A percentile compares a stretch with the other conserved stretches of the same genome.
Conservation (phyloP, 108 stramenopile genomes). For the Heterococcus sp. region DNA sequence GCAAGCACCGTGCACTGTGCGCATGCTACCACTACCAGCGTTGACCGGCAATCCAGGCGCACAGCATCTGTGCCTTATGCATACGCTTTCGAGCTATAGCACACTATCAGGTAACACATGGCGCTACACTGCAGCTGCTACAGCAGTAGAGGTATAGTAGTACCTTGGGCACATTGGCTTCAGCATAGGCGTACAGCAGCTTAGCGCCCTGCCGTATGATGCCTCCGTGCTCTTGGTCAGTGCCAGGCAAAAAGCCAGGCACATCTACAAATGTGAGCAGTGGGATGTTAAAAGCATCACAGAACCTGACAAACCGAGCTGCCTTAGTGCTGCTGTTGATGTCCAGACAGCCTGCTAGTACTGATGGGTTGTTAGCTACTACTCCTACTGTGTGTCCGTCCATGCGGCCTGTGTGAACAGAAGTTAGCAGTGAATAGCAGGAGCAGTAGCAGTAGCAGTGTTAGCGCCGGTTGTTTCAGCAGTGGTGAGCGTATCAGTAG, state of each 20-base stretch:
- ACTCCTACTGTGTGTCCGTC: conserved; percentile 86
- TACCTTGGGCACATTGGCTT: conserved; percentile 80
- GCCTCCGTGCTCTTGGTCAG: conserved; percentile 65
- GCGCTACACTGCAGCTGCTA: no score
- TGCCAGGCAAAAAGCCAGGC: conserved; percentile 97
- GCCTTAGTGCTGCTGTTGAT: conserved; percentile 86
- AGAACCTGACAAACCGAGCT: conserved; percentile 78
- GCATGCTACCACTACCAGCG: no score
- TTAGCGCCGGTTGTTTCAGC: no score
- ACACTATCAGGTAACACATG: no score
- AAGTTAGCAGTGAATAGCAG: no score
- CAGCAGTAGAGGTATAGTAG: no score
- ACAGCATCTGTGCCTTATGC: no score
- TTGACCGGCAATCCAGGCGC: no score
- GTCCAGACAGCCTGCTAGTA: conserved; percentile 95
- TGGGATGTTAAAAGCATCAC: conserved; percentile 97
- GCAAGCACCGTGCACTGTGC: no score
- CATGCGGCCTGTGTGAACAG: conserved; percentile 31
- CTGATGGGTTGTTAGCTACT: conserved; percentile 94
- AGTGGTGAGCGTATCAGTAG: no score
- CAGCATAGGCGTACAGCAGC: conserved; percentile 95
- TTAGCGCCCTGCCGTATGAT: conserved; percentile 88
- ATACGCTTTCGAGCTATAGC: no score
- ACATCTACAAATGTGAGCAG: conserved; percentile 99
- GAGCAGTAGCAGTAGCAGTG: no score